Evolutionary conservation across 352 stramenopile species (phyloP).

Genomic region (Globisporangium heterothallicum): DNA sequence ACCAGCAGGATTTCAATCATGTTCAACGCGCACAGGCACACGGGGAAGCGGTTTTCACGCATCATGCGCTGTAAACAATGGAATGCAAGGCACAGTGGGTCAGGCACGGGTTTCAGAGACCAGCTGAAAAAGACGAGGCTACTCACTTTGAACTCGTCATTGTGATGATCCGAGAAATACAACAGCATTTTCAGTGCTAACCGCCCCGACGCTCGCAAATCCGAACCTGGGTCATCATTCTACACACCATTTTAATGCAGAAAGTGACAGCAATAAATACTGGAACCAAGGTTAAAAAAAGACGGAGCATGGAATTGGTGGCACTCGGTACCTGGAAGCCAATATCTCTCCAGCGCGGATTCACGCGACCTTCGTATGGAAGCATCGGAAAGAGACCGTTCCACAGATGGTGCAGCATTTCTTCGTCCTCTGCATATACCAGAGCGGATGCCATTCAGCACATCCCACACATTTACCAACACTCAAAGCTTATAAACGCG

Average conservation of each 20-base stretch:
- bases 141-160: conserved; percentile 62
- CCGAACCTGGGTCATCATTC: conserved; percentile 57
- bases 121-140: background rate
- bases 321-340: conserved; percentile 68
- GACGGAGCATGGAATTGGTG: too few relatives aligned
- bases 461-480: background rate
- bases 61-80: conserved; percentile 40
- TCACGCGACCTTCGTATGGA: conserved; percentile 61
- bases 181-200: conserved; percentile 61
- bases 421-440: conserved; percentile 53
- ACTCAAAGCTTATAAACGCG: background rate
- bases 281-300: background rate
- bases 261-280: too few relatives aligned
- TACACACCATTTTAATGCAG: too few relatives aligned
- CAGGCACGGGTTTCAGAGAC: too few relatives aligned
- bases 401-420: conserved; percentile 66
- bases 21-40: conserved; percentile 59
- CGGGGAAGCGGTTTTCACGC: conserved; percentile 63
- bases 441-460: background rate
- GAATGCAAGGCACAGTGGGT: conserved; percentile 1
- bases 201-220: conserved; percentile 53
- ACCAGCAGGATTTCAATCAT: conserved; percentile 64
- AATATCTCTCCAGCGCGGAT: conserved; percentile 54
- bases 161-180: conserved; percentile 60
- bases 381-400: conserved; percentile 55